Conservation (phyloP, 176 grass and related monocot species). For the Pontederia crassipes region DNA sequence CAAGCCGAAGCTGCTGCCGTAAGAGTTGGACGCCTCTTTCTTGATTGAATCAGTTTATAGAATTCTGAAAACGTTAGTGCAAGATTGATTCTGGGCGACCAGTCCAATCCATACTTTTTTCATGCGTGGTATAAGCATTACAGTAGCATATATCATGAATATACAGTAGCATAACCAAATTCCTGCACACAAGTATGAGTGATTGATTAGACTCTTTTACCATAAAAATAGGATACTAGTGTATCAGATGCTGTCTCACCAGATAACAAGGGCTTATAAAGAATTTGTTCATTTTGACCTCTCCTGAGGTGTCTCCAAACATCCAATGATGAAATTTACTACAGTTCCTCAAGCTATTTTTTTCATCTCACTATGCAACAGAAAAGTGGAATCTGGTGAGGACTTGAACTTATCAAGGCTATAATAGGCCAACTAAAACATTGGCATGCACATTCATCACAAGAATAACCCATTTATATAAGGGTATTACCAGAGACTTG, state of each 20-base stretch:
- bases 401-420: not conserved
- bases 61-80: no score
- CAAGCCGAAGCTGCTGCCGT: no score
- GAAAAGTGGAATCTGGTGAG: not conserved
- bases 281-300: slow-evolving; percentile 33
- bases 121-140: no score
- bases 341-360: slow-evolving; percentile 27
- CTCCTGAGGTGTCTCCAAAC: slow-evolving; percentile 36
- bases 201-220: slow-evolving; percentile 2
- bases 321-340: slow-evolving; percentile 31
- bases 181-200: slow-evolving; percentile 26
- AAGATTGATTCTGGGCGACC: no score
- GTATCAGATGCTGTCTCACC: slow-evolving; percentile 25
- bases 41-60: no score
- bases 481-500: not conserved
- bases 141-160: no score
- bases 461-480: no score
- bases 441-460: no score
- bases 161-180: no score
- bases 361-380: slow-evolving; percentile 30
- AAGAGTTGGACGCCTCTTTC: no score
- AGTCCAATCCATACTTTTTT: no score
- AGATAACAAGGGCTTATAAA: slow-evolving; percentile 37
- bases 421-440: not conserved
- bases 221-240: not conserved